These are phyloP conservation scores for Globisporangium irregulare DNA, from an alignment of 352 stramenopile species.

Conservation along the genomic window DNA sequence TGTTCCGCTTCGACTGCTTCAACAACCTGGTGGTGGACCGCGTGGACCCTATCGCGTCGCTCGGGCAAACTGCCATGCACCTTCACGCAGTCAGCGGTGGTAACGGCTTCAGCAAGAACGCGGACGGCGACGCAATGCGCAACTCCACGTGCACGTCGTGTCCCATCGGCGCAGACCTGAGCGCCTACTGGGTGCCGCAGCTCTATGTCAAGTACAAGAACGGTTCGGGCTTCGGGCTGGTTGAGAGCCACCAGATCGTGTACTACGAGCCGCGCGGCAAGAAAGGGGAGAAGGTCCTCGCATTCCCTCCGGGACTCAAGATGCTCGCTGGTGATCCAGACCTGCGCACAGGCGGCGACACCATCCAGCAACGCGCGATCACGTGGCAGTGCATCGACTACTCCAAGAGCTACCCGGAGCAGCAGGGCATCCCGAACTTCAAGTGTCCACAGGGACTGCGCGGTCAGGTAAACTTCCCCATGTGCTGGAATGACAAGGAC, in stretches of 20 bases:
- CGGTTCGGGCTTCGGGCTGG: constrained; percentile 40
- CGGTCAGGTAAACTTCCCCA: constrained; percentile 55
- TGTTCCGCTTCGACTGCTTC: constrained; percentile 53
- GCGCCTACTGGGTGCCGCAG: constrained; percentile 50
- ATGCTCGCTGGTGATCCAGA: constrained; percentile 44
- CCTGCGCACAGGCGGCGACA: constrained; percentile 29
- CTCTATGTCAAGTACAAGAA: constrained; percentile 61
- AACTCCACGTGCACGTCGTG: constrained; percentile 49
- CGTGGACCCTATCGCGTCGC: constrained; percentile 40
- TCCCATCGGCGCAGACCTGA: constrained; percentile 43
- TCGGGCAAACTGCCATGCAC: constrained; percentile 24
- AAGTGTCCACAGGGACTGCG: constrained; percentile 42
- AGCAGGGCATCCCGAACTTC: constrained; percentile 42
- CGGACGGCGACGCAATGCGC: constrained; percentile 33
- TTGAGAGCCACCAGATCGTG: constrained; percentile 53
- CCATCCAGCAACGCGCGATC: constrained; percentile 37
- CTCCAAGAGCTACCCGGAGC: constrained; percentile 34
- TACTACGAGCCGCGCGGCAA: constrained; percentile 41
- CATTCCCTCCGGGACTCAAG: constrained; percentile 43
- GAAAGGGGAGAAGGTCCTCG: constrained; percentile 35
- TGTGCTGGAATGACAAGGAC: constrained; percentile 50
- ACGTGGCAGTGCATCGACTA: constrained; percentile 53
- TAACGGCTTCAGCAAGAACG: constrained; percentile 47
- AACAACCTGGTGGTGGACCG: constrained; percentile 56
- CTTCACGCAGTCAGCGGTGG: constrained; percentile 44